phyloP scores from a whole-genome alignment of 2,329 filamentous ascomycete genomes.

The Penicillium palitans region DNA sequence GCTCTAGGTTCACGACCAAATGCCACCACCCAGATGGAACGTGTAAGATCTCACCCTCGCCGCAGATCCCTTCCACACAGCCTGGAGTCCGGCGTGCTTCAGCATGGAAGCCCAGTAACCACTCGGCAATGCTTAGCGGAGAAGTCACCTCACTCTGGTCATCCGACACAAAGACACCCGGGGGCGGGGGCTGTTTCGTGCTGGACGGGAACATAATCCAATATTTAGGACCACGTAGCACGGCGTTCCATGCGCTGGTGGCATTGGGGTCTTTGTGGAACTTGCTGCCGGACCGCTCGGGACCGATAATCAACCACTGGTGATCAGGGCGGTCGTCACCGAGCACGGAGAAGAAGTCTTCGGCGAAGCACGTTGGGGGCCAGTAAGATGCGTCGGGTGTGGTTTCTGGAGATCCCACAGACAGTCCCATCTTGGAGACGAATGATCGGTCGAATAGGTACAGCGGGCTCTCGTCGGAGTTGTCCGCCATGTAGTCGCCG shows the following conservation, averaged over 20 bases:
- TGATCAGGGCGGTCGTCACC: slow-evolving; percentile 78
- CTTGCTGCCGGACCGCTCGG: slow-evolving; percentile 82
- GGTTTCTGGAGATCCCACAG: slow-evolving; percentile 50
- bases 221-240: slow-evolving; percentile 86
- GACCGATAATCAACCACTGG: slow-evolving; percentile 90
- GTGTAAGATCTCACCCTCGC: slow-evolving; percentile 81
- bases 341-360: slow-evolving; percentile 80
- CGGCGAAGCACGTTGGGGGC: slow-evolving; percentile 79
- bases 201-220: slow-evolving; percentile 97
- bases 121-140: slow-evolving; percentile 94
- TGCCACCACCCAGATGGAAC: slow-evolving; percentile 98
- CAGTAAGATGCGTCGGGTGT: slow-evolving; percentile 65
- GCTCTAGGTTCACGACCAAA: slow-evolving; percentile 84
- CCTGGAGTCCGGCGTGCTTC: slow-evolving; percentile 74
- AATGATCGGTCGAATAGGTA: slow-evolving; percentile 91
- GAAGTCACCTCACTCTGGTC: slow-evolving; percentile 93
- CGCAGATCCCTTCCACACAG: slow-evolving; percentile 83
- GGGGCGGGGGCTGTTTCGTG: slow-evolving; percentile 63
- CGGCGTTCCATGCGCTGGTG: slow-evolving; percentile 86
- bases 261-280: slow-evolving; percentile 83
- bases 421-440: slow-evolving; percentile 77
- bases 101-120: slow-evolving; percentile 84
- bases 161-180: slow-evolving; percentile 83
- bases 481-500: slow-evolving; percentile 76
- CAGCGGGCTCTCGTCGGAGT: slow-evolving; percentile 79